Conservation (phyloP, 768 basidiomycete species). For the Russula olivacea region DNA sequence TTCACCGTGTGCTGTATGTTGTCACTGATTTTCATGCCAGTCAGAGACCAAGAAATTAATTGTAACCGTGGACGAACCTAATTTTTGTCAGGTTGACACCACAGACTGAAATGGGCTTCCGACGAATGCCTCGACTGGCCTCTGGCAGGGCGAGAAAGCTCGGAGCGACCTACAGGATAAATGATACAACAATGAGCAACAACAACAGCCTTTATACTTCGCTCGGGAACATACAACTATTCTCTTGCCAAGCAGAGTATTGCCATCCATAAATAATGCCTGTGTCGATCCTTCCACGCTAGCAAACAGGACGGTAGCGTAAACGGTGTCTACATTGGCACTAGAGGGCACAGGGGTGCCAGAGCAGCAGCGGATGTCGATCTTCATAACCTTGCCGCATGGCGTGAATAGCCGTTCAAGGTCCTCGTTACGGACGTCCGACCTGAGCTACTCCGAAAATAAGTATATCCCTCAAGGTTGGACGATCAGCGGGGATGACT, state of each 20-base stretch:
- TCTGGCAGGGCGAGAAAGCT: conserved; percentile 17
- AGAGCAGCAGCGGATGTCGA: conserved; percentile 38
- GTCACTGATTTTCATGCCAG: neutral
- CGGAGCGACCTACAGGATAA: conserved; percentile 9
- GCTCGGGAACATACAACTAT: conserved; percentile 10
- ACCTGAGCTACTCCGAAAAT: conserved; percentile 23
- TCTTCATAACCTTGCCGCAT: conserved; percentile 35
- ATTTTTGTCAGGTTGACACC: conserved; percentile 3
- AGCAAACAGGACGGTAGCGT: conserved; percentile 13
- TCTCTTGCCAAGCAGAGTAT: conserved; percentile 1
- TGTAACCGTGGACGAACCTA: neutral
- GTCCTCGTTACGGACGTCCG: conserved; percentile 32
- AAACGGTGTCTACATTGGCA: neutral
- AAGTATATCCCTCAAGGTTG: neutral
- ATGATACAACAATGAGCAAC: neutral
- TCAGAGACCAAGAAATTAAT: neutral
- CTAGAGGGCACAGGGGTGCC: conserved; percentile 5
- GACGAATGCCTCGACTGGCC: neutral
- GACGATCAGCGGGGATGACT: conserved; percentile 32
- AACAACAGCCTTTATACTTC: neutral
- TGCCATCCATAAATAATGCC: neutral
- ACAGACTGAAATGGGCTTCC: neutral
- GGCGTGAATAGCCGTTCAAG: conserved; percentile 34
- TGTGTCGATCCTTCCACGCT: neutral
- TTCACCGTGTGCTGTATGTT: neutral